Evolutionary conservation across 192 early-diverging fungal genomes (phyloP), one percentile per base, ranked within the genome.

Genomic region (Podila verticillata): DNA sequence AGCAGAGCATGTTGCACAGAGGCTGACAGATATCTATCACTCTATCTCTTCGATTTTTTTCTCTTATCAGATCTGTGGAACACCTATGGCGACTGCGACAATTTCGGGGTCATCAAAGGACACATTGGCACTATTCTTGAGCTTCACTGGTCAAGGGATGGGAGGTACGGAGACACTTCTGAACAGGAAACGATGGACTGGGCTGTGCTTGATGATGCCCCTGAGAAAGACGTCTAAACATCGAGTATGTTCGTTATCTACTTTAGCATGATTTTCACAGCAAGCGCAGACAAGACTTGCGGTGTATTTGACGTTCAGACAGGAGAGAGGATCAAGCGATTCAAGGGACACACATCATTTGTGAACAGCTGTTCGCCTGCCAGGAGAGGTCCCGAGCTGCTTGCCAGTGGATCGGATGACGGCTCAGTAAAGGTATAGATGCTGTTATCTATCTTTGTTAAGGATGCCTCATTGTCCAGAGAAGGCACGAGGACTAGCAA

Each of bases 391-490:
- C 86, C 89, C 30, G 95, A 96, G 57, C 62, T 96, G 57, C 83
- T 98, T 67, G 95, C 88, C 7, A 94, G 91, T 58, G 95, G 93
- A 48, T 88, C 90, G 17, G 96, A 99, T 63, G 98, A 99, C 85
- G 91, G 93, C 1, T 85, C 81, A 26, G 83, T 96, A 3, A 88
- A 89, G 73, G 77, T 94, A 56, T 84, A 79, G 82, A 82, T 86
- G 81, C 59, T 78, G 17, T 59, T 8, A 2, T 9, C 17, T 24
- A 54, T 9, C 17, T 24, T 22, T 24, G 24, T n/a, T 7, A 4
- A 24, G 36, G 10, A 30, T 69, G 15, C n/a, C 12, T 5, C 0
- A 7, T 12, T 57, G 3, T 48, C 20, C 20, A 5, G 51, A 26
- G 51, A 17, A 39, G 17, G 15, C 39, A 44, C 3, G 13, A 44